Evolutionary conservation across 2,329 filamentous ascomycete species (phyloP).

Genomic region (Gyromitra esculenta): DNA sequence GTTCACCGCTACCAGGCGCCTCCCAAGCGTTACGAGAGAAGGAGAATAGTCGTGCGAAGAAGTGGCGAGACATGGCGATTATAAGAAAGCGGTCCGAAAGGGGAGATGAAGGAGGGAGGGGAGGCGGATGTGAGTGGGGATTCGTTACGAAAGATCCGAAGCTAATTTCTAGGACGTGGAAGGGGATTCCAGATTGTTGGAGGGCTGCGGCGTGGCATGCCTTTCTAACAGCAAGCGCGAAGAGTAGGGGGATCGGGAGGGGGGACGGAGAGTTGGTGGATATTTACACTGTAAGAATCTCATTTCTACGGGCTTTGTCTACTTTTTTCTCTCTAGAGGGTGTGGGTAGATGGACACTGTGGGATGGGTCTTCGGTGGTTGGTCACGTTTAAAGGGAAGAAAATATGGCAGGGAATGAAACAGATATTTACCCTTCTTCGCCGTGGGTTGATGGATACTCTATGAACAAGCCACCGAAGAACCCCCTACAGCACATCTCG

Average conservation of each 20-base stretch:
- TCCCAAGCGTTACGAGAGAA: conserved; percentile 70
- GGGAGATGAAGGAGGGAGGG: conserved; percentile 60
- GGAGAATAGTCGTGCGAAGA: conserved; percentile 71
- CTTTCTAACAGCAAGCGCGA: conserved; percentile 82
- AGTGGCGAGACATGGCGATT: conserved; percentile 74
- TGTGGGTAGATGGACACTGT: conserved; percentile 5
- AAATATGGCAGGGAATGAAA: conserved; percentile 13
- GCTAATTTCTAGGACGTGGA: conserved; percentile 92
- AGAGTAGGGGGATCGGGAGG: conserved; percentile 69
- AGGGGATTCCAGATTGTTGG: conserved; percentile 97
- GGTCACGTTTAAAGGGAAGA: background rate
- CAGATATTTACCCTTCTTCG: background rate
- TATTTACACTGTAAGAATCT: conserved; percentile 58
- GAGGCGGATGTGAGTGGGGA: conserved; percentile 72
- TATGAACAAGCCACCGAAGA: background rate
- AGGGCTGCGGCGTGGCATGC: conserved; percentile 92
- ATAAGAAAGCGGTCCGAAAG: conserved; percentile 62
- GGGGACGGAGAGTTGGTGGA: conserved; percentile 77
- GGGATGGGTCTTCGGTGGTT: background rate
- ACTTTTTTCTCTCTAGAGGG: too few relatives aligned
- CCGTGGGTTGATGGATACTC: background rate
- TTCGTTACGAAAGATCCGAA: conserved; percentile 87
- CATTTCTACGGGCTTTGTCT: background rate
- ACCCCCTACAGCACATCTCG: background rate
- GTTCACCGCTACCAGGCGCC: conserved; percentile 67